phyloP scores from a whole-genome alignment of 23 red algal species.

The Gracilaria vermiculophylla region DNA sequence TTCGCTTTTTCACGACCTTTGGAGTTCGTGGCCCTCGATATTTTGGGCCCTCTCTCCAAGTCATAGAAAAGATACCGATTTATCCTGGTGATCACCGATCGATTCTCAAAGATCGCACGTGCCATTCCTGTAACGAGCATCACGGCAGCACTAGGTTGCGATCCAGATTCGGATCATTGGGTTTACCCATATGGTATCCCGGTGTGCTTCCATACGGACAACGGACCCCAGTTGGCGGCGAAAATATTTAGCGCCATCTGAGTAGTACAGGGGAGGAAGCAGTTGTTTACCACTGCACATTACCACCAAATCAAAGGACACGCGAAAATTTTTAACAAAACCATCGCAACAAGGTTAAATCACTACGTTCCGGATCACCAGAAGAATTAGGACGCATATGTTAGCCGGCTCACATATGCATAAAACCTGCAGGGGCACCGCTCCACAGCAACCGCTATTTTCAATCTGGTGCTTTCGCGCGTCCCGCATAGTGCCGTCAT shows the following conservation, averaged over 20 bases:
- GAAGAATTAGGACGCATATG: neutral
- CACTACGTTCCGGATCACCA: slow-evolving; percentile 35
- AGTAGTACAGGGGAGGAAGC: neutral
- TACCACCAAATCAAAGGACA: slow-evolving; percentile 6
- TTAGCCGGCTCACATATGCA: neutral
- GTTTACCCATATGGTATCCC: slow-evolving; percentile 6
- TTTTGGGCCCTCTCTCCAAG: neutral
- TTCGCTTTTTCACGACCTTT: neutral
- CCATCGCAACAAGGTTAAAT: neutral
- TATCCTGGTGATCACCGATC: slow-evolving; percentile 34
- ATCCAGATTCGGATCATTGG: neutral
- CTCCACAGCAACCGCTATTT: neutral
- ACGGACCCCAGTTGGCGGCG: slow-evolving; percentile 8
- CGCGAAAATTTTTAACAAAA: too few relatives aligned
- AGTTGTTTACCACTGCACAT: slow-evolving; percentile 22
- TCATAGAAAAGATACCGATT: neutral
- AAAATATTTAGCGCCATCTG: neutral
- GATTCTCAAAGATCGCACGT: slow-evolving; percentile 12
- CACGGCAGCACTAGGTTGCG: neutral
- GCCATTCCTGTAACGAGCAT: neutral
- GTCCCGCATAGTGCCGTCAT: neutral
- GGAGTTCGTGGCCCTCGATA: slow-evolving; percentile 23
- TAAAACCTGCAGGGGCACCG: slow-evolving; percentile 29
- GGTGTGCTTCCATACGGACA: slow-evolving; percentile 12
- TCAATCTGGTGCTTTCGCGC: slow-evolving; percentile 31